phyloP scores from a whole-genome alignment of 768 basidiomycete species.

The Trametes cubensis region DNA sequence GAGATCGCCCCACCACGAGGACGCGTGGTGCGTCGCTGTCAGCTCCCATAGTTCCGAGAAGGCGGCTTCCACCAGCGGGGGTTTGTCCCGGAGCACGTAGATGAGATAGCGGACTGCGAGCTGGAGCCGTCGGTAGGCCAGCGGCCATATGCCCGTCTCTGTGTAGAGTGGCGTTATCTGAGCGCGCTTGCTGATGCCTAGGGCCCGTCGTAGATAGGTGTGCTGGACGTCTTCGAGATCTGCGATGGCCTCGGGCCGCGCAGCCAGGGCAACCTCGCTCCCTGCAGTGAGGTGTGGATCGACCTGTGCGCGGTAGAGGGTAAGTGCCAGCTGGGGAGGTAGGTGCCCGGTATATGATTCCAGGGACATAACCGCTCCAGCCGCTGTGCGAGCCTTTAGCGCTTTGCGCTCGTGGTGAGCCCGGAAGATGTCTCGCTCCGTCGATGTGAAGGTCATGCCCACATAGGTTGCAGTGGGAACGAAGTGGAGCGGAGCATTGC shows the following conservation, averaged over 20 bases:
- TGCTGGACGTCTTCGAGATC: slow-evolving; percentile 3
- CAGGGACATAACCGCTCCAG: background rate
- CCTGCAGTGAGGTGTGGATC: slow-evolving; percentile 8
- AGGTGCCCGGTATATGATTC: slow-evolving; percentile 11
- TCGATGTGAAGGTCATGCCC: slow-evolving; percentile 3
- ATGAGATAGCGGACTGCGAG: background rate
- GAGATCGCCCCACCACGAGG: background rate
- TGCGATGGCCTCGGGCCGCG: background rate
- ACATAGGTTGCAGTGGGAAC: background rate
- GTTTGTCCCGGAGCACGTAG: background rate
- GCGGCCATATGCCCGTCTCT: slow-evolving; percentile 1
- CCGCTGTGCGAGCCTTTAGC: background rate
- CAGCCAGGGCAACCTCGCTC: slow-evolving; percentile 3
- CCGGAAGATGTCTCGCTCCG: slow-evolving; percentile 4
- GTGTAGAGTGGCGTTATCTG: background rate
- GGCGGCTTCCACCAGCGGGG: background rate
- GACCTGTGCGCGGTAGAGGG: slow-evolving; percentile 13
- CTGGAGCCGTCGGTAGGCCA: background rate
- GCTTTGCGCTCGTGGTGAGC: background rate
- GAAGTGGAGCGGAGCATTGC: background rate
- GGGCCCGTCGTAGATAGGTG: background rate
- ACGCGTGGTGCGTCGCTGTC: no score
- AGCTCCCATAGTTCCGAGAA: background rate
- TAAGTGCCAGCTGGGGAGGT: background rate
- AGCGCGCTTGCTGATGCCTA: background rate